A percentile compares a stretch with the other conserved stretches of the same genome.
Evolutionary conservation across 2,329 filamentous ascomycete species (phyloP).

Genomic region (Eutypa lata): DNA sequence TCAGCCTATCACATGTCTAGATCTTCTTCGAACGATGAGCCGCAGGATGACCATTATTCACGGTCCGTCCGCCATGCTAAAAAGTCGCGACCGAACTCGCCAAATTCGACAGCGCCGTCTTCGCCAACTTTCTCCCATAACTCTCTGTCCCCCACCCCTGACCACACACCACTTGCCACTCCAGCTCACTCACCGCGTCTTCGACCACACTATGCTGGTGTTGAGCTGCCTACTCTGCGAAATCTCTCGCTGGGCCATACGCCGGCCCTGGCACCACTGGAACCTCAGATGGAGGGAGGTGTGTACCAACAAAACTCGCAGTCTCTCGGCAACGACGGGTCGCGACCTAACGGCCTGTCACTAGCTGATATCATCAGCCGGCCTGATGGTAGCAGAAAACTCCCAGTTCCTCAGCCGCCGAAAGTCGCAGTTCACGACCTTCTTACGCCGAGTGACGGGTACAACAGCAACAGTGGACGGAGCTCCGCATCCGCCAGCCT

Average conservation of each 20-base stretch:
- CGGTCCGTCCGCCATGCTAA: slow-evolving; percentile 71
- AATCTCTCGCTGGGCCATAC: slow-evolving; percentile 54
- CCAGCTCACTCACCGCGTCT: slow-evolving; percentile 92
- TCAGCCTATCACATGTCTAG: slow-evolving; percentile 94
- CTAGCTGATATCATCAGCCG: slow-evolving; percentile 91
- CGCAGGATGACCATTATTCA: slow-evolving; percentile 71
- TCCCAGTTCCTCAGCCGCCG: slow-evolving; percentile 87
- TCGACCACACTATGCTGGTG: slow-evolving; percentile 66
- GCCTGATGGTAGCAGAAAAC: slow-evolving; percentile 80
- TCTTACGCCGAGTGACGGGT: slow-evolving; percentile 62
- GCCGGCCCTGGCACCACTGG: slow-evolving; percentile 56
- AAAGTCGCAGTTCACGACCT: slow-evolving; percentile 87
- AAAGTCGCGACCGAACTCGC: slow-evolving; percentile 88
- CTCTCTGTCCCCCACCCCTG: slow-evolving; percentile 89
- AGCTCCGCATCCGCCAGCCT: slow-evolving; percentile 77
- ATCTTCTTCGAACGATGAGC: slow-evolving; percentile 78
- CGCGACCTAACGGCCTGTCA: slow-evolving; percentile 65
- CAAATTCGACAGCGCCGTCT: slow-evolving; percentile 91
- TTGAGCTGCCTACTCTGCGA: slow-evolving; percentile 85
- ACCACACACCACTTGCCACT: slow-evolving; percentile 97
- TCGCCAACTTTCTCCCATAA: slow-evolving; percentile 96
- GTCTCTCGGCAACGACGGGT: slow-evolving; percentile 51
- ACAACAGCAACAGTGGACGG: slow-evolving; percentile 64
- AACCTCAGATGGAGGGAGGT: slow-evolving; percentile 50
- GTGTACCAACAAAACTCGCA: slow-evolving; percentile 43